Conservation (phyloP, 352 stramenopile species). For the Saprolegnia diclina region DNA sequence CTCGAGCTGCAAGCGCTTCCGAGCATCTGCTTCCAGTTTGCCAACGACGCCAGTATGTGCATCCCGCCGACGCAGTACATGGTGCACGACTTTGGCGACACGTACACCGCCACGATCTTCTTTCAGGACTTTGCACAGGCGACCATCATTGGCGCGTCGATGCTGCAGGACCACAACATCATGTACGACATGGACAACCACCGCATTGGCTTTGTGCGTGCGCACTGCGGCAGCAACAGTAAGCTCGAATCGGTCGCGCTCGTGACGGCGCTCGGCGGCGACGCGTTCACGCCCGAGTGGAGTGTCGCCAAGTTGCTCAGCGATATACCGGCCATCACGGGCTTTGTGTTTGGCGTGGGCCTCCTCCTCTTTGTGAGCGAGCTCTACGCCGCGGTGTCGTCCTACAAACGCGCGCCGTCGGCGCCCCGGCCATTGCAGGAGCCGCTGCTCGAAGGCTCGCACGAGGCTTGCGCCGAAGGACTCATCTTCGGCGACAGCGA, state of each 20-base stretch:
- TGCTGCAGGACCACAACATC: conserved; percentile 61
- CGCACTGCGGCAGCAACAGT: conserved; percentile 39
- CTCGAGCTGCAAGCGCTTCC: conserved; percentile 37
- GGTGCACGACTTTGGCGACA: conserved; percentile 30
- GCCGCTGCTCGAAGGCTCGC: background rate
- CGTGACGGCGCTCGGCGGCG: conserved; percentile 49
- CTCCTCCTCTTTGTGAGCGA: conserved; percentile 37
- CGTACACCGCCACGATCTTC: conserved; percentile 63
- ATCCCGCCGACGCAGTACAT: conserved; percentile 51
- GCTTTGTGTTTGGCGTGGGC: conserved; percentile 34
- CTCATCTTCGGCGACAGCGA: no score
- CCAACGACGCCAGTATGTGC: conserved; percentile 52
- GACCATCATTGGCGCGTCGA: conserved; percentile 66
- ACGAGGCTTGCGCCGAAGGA: background rate
- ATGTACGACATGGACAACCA: conserved; percentile 74
- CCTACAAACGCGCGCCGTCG: background rate
- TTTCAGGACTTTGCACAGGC: conserved; percentile 56
- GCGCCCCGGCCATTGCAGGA: background rate
- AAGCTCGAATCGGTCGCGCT: conserved; percentile 29
- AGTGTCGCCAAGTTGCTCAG: conserved; percentile 41
- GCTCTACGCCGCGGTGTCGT: background rate
- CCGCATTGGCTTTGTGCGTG: conserved; percentile 53
- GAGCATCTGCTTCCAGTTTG: conserved; percentile 61
- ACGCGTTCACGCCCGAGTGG: conserved; percentile 42
- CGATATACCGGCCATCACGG: conserved; percentile 15